Evolutionary conservation across 1,139 yeast genomes (phyloP).

Genomic region (Ogataea hybrid): DNA sequence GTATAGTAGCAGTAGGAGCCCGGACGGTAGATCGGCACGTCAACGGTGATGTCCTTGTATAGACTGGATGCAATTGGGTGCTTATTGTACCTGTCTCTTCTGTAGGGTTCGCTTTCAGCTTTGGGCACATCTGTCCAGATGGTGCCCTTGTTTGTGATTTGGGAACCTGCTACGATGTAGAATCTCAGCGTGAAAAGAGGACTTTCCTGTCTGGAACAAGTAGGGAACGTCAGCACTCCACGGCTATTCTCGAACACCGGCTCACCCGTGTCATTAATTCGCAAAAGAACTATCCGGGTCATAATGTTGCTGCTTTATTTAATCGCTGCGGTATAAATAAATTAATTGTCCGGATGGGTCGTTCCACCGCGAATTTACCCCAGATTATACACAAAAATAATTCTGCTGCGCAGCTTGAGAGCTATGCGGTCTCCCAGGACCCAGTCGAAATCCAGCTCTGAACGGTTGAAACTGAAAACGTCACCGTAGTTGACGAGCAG

Average conservation of each 20-base stretch:
- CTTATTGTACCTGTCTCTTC: conserved; percentile 53
- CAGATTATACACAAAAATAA: conserved; percentile 20
- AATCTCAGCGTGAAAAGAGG: conserved; percentile 57
- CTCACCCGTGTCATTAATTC: conserved; percentile 54
- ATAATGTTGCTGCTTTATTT: conserved; percentile 7
- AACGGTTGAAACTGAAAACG: conserved; percentile 14
- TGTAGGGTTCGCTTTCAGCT: conserved; percentile 39
- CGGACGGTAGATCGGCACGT: conserved; percentile 63
- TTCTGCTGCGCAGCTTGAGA: conserved; percentile 14
- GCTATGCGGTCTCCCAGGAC: conserved; percentile 15
- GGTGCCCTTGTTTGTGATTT: conserved; percentile 65
- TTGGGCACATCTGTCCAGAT: conserved; percentile 77
- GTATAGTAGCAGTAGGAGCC: conserved; percentile 78
- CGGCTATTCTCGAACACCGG: conserved; percentile 46
- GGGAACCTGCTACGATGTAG: conserved; percentile 71
- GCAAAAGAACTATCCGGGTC: conserved; percentile 41
- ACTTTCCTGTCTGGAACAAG: conserved; percentile 52
- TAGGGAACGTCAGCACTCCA: conserved; percentile 68
- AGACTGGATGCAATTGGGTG: conserved; percentile 48
- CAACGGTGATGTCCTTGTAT: conserved; percentile 58
- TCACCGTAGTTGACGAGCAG: conserved; percentile 17
- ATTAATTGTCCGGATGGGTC: conserved; percentile 1
- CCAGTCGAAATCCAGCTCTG: conserved; percentile 23
- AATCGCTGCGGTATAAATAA: conserved; percentile 2
- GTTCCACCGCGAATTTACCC: conserved; percentile 8